Percentiles rank a stretch among this genome's conserved stretches.
Evolutionary conservation across 345 rosid species (phyloP).

Genomic region (Conringia planisiliqua): DNA sequence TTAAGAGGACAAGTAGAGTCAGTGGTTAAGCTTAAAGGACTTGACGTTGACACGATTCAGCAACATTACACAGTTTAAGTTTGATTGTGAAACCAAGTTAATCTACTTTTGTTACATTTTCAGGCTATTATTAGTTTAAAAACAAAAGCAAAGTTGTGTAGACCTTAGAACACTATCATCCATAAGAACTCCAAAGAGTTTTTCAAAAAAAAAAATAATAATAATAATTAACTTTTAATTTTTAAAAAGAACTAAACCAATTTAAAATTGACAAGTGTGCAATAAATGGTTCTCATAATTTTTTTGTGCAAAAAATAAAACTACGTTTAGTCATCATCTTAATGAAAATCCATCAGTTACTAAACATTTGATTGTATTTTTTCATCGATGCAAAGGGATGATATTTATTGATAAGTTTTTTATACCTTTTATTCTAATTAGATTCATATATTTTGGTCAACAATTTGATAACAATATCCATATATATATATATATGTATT

Average conservation of each 20-base stretch:
- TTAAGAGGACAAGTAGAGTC: constrained; percentile 86
- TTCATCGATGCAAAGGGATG: background rate
- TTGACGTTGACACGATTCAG: constrained; percentile 77
- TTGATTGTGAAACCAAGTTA: background rate
- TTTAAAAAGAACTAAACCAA: no score
- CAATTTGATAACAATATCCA: background rate
- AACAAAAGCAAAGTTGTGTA: background rate
- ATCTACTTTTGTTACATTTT: background rate
- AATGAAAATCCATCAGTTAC: background rate
- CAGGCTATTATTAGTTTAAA: background rate
- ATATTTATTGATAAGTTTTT: background rate
- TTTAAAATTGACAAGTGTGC: no score
- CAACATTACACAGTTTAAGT: constrained; percentile 71
- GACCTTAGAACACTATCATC: no score
- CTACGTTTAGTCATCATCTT: no score
- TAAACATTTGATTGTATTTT: background rate
- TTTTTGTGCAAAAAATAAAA: no score
- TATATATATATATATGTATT: background rate
- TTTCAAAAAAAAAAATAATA: no score
- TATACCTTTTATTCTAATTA: background rate
- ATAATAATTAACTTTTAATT: no score
- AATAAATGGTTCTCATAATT: no score
- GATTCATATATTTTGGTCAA: background rate
- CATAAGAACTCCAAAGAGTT: no score
- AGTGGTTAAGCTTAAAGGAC: constrained; percentile 81